Conservation (phyloP, 371 early-diverging fungal genomes). For the Batkoa obscura region DNA sequence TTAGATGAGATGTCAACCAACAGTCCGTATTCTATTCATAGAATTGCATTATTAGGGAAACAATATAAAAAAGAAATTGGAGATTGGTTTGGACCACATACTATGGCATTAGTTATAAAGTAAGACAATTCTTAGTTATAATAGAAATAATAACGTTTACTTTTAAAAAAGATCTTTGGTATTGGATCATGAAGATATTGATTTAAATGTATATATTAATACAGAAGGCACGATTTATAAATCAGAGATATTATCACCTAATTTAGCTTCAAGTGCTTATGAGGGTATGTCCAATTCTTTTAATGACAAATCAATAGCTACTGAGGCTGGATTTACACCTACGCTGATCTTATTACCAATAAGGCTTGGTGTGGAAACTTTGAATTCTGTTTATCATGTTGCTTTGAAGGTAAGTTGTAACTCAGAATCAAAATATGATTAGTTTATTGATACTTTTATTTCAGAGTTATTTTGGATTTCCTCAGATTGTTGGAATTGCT, state of each 20-base stretch:
- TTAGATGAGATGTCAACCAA: conserved; percentile 52
- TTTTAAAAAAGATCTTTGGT: conserved; percentile 33
- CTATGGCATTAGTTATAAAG: conserved; percentile 76
- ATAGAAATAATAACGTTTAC: background rate
- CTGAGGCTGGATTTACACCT: conserved; percentile 22
- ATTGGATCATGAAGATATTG: conserved; percentile 31
- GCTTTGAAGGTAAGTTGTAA: conserved; percentile 29
- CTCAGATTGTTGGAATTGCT: conserved; percentile 72
- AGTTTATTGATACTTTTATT: background rate
- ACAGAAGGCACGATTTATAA: conserved; percentile 54
- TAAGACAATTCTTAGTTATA: conserved; percentile 18
- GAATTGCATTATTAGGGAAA: conserved; percentile 67
- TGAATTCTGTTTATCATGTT: conserved; percentile 67
- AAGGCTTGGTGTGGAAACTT: conserved; percentile 64
- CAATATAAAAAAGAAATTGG: conserved; percentile 78
- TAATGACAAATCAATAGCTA: no score
- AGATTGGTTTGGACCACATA: conserved; percentile 92
- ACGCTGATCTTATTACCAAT: conserved; percentile 69
- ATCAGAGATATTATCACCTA: conserved; percentile 20
- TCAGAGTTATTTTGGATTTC: conserved; percentile 47
- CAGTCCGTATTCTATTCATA: conserved; percentile 76
- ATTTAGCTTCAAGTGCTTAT: conserved; percentile 8
- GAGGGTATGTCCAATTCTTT: background rate
- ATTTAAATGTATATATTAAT: conserved; percentile 45
- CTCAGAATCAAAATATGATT: background rate